These are phyloP conservation scores for Talaromyces pinophilus DNA, from an alignment of 2,329 filamentous ascomycete species.

Conservation along the genomic window DNA sequence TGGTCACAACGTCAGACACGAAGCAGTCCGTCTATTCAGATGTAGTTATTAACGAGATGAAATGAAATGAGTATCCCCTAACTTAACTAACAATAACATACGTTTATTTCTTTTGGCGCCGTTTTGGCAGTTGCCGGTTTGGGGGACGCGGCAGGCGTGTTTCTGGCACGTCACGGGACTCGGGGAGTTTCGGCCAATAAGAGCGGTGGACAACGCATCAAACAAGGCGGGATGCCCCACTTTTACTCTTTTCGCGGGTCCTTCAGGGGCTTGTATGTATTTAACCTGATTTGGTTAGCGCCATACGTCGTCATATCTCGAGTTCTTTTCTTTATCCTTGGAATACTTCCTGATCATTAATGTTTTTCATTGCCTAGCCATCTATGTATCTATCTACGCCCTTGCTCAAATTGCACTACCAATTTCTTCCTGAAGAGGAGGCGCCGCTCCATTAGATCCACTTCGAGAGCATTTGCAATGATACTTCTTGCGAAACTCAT, in stretches of 20 bases:
- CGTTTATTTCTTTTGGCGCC: conserved; percentile 14
- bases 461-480: conserved; percentile 62
- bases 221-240: not conserved
- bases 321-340: not conserved
- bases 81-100: not conserved
- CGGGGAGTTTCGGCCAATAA: not conserved
- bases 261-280: conserved; percentile 21
- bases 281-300: conserved; percentile 15
- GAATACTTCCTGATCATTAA: not conserved
- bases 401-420: conserved; percentile 35
- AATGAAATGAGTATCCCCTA: not conserved
- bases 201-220: not conserved
- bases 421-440: conserved; percentile 17
- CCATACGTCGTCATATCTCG: not conserved
- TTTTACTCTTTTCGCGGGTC: not conserved
- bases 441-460: conserved; percentile 19
- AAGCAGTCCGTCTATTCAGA: not conserved
- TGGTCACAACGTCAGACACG: not conserved
- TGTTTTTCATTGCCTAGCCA: not conserved
- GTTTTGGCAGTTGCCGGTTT: conserved; percentile 13
- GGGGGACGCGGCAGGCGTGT: conserved; percentile 32
- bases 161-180: conserved; percentile 24
- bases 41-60: not conserved
- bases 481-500: conserved; percentile 62
- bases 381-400: not conserved